Evolutionary conservation across 495 filamentous ascomycete species (phyloP), one percentile per base, ranked within the genome.

Genomic region (Penicillium salamii): DNA sequence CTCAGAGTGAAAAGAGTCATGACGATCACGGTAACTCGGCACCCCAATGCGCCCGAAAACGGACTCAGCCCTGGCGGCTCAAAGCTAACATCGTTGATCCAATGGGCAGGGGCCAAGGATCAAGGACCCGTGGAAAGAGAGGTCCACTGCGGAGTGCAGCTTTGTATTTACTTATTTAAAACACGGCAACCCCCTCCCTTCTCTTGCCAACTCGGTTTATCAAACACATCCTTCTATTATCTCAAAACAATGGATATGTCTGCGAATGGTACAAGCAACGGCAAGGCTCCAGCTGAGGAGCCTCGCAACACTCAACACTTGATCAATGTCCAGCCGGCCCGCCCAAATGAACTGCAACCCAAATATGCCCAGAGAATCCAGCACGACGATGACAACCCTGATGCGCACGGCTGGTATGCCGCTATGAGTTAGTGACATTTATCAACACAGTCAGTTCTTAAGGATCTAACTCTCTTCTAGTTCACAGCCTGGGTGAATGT

Each of bases 321-420:
- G 56, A 86, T 96, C 67, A 78, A 80, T 9, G 90, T 97, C 29
- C 81, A 93, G 59, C 92, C 89, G 28, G 88, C 92, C 4, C 81
- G 82, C 20, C 72, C 82, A 45, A 87, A 86, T 51, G 93, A 97
- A 57, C 77, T 98, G 6, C 93, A 98, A 68, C 87, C 87, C 23
- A 86, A 80, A 57, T 98, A 98, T 70, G 93, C 93, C 3, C 78
- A 84, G 44, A 78, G 76, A 42, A 79, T 96, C 52, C 68, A 87
- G 37, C 82, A 83, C 44, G 82, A 86, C 33, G 67, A 63, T 15
- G 75, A 82, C 9, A 87, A 95, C 58, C 81, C 79, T 29, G 80
- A 81, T 42, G 77, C 79, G 14, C 85, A 91, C 63, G 88, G 90
- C 63, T 97, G 91, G 92, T 97, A 96, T 67, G 89, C 90, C 14